Evolutionary conservation across 2,329 filamentous ascomycete genomes (phyloP).

Genomic region (Grosmannia huntii): DNA sequence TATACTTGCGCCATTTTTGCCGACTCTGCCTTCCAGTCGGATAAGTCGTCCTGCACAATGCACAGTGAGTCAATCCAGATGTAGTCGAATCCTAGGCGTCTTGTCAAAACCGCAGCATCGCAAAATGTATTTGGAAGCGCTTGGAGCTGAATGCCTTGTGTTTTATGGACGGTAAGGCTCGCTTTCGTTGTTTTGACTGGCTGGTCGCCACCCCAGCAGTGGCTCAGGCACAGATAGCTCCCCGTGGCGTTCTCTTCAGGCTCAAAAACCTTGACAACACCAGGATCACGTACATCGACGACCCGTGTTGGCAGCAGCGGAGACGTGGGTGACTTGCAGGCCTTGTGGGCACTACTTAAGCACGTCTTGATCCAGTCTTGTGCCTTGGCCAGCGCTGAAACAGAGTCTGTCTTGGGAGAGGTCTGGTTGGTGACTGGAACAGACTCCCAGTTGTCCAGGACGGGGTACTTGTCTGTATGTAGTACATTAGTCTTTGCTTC

Average conservation of each 20-base stretch:
- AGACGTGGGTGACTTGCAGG: background rate
- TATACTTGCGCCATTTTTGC: background rate
- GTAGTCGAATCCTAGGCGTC: background rate
- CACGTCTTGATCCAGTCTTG: background rate
- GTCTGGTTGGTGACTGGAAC: background rate
- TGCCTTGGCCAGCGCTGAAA: background rate
- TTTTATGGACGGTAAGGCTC: background rate
- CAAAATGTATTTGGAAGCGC: background rate
- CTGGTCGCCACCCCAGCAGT: background rate
- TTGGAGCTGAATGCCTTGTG: background rate
- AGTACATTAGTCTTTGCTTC: background rate
- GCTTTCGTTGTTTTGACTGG: background rate
- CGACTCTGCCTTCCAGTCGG: background rate
- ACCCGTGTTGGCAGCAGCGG: background rate
- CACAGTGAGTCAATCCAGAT: background rate
- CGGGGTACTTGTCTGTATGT: background rate
- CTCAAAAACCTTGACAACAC: background rate
- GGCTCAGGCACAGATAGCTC: background rate
- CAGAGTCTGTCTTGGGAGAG: background rate
- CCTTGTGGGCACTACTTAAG: background rate
- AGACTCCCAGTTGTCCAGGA: background rate
- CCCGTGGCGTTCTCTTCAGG: background rate
- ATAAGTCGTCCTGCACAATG: background rate
- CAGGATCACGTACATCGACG: background rate
- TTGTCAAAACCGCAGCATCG: background rate